Evolutionary conservation across 805 yeast species (phyloP).

Genomic region (Saccharomycopsis selenospora): DNA sequence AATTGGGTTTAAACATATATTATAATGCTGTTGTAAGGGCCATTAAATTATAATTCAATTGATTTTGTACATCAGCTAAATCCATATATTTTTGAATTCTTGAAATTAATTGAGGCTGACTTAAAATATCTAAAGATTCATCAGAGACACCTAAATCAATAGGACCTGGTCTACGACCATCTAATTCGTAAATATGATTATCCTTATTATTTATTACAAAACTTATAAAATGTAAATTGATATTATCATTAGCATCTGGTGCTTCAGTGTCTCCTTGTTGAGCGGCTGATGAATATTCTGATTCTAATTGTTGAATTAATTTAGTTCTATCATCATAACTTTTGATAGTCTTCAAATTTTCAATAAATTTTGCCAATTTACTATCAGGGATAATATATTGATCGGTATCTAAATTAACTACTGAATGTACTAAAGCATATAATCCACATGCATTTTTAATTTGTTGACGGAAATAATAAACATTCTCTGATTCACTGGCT

Average conservation of each 20-base stretch:
- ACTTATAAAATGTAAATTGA: slow-evolving; percentile 71
- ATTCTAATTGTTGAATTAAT: slow-evolving; percentile 42
- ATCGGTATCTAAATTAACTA: slow-evolving; percentile 34
- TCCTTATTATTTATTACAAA: slow-evolving; percentile 48
- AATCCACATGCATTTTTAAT: slow-evolving; percentile 89
- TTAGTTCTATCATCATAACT: slow-evolving; percentile 33
- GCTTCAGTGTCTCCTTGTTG: slow-evolving; percentile 59
- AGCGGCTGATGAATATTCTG: slow-evolving; percentile 35
- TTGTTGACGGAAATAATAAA: slow-evolving; percentile 80
- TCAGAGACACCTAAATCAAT: slow-evolving; percentile 44
- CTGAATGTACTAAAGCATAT: slow-evolving; percentile 72
- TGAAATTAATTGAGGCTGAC: slow-evolving; percentile 40
- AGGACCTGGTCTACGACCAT: slow-evolving; percentile 81
- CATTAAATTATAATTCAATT: slow-evolving; percentile 64
- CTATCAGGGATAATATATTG: slow-evolving; percentile 17
- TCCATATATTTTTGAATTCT: slow-evolving; percentile 64
- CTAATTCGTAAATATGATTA: slow-evolving; percentile 70
- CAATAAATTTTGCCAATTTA: slow-evolving; percentile 26
- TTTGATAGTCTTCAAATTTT: slow-evolving; percentile 42
- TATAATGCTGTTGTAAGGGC: slow-evolving; percentile 36
- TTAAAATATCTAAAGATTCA: slow-evolving; percentile 42
- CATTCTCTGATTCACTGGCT: slow-evolving; percentile 23
- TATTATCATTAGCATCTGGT: slow-evolving; percentile 47
- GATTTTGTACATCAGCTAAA: slow-evolving; percentile 50
- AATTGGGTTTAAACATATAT: too few relatives aligned